Percentiles rank a stretch among this genome's conserved stretches.
Conservation (phyloP, 192 early-diverging fungal species). For the Geranomyces variabilis region DNA sequence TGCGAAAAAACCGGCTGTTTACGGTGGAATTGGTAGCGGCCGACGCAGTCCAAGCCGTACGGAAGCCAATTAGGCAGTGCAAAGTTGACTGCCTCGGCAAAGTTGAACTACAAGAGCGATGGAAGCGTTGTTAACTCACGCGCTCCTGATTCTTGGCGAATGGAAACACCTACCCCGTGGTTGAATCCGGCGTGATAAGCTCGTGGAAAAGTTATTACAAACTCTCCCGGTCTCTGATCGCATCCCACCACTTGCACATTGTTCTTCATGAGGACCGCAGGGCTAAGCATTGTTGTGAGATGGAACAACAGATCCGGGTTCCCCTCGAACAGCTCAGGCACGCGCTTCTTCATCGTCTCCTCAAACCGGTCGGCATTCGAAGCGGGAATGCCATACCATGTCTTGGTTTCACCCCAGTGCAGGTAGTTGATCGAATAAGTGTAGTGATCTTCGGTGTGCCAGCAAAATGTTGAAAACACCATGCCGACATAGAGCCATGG, state of each 20-base stretch:
- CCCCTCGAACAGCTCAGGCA: slow-evolving; percentile 86
- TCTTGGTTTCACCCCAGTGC: slow-evolving; percentile 94
- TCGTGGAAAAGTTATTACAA: slow-evolving; percentile 92
- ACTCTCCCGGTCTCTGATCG: slow-evolving; percentile 91
- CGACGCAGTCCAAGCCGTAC: slow-evolving; percentile 76
- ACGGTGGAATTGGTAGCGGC: slow-evolving; percentile 77
- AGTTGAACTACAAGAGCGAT: slow-evolving; percentile 66
- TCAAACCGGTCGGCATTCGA: slow-evolving; percentile 81
- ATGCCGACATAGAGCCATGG: slow-evolving; percentile 98
- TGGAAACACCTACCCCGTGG: slow-evolving; percentile 71
- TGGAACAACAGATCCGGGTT: slow-evolving; percentile 94
- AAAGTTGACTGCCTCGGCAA: slow-evolving; percentile 97
- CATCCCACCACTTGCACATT: slow-evolving; percentile 75
- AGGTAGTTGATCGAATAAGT: slow-evolving; percentile 97
- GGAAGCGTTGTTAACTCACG: neutral
- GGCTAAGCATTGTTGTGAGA: slow-evolving; percentile 89
- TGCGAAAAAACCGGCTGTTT: slow-evolving; percentile 92
- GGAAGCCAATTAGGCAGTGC: slow-evolving; percentile 90
- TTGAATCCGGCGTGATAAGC: slow-evolving; percentile 97
- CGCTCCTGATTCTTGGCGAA: neutral
- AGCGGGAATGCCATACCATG: slow-evolving; percentile 95
- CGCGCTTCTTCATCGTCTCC: slow-evolving; percentile 72
- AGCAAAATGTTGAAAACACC: slow-evolving; percentile 95
- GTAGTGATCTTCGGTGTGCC: slow-evolving; percentile 98
- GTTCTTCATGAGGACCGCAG: slow-evolving; percentile 68